A percentile compares a stretch with the other conserved stretches of the same genome.
phyloP scores from a whole-genome alignment of 345 rosid genomes.

The Euphorbia peplus region DNA sequence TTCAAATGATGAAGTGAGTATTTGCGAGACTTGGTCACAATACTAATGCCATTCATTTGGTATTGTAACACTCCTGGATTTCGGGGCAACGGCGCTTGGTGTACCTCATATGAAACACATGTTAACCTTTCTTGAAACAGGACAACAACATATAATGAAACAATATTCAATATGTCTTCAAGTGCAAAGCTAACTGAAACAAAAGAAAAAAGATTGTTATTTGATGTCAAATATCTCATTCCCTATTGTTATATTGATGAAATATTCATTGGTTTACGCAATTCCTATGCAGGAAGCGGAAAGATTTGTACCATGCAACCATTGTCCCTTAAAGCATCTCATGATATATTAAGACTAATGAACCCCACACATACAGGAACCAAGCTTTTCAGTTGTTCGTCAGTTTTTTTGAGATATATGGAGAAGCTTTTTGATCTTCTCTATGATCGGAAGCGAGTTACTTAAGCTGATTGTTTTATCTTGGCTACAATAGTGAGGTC shows the following conservation, averaged over 20 bases:
- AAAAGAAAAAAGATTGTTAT: conserved; percentile 53
- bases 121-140: too few relatives aligned
- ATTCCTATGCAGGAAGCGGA: conserved; percentile 49
- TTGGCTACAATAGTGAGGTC: neutral
- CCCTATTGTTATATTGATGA: too few relatives aligned
- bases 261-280: conserved; percentile 9
- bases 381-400: conserved; percentile 56
- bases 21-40: neutral
- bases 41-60: neutral
- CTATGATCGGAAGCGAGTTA: conserved; percentile 58
- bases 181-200: too few relatives aligned
- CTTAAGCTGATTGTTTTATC: conserved; percentile 5
- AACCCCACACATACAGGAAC: conserved; percentile 40
- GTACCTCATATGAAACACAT: too few relatives aligned
- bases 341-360: conserved; percentile 52
- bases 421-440: conserved; percentile 64
- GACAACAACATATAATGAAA: too few relatives aligned
- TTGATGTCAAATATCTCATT: too few relatives aligned
- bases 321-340: conserved; percentile 61
- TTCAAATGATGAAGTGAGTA: conserved; percentile 49
- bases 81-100: conserved; percentile 50
- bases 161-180: conserved; percentile 51
- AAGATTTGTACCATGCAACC: conserved; percentile 72
- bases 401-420: conserved; percentile 69
- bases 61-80: conserved; percentile 29